Conservation (phyloP, 305 asterid genomes). For the Ajuga reptans region DNA sequence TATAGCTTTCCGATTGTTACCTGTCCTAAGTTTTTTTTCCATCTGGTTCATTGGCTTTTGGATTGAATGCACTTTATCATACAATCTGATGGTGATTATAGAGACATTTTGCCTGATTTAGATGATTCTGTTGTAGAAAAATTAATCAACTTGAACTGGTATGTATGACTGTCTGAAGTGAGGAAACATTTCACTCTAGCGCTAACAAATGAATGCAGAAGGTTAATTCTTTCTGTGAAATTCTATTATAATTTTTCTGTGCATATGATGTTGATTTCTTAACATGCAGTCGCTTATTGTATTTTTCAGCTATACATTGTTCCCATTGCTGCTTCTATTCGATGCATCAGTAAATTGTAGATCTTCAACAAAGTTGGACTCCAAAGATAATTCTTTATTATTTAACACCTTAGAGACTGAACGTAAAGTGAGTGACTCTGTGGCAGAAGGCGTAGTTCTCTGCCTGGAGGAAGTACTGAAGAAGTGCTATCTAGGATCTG, state of each 20-base stretch:
- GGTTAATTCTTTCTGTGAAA: not conserved
- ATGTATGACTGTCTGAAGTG: not conserved
- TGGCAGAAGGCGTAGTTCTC: conserved; percentile 61
- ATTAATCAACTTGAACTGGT: not conserved
- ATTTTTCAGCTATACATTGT: conserved; percentile 63
- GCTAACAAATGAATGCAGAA: not conserved
- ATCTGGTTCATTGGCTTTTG: not conserved
- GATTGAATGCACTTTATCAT: not conserved
- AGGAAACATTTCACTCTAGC: not conserved
- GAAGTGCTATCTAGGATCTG: conserved; percentile 64
- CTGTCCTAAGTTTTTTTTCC: not conserved
- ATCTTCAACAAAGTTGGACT: conserved; percentile 38
- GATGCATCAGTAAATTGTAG: conserved; percentile 73
- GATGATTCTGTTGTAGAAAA: not conserved
- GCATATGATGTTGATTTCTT: not conserved
- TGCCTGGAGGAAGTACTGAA: conserved; percentile 76
- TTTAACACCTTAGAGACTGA: conserved; percentile 25
- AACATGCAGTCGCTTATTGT: conserved; percentile 16
- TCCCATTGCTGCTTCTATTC: conserved; percentile 78
- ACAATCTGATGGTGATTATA: not conserved
- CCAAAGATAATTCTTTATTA: conserved; percentile 26
- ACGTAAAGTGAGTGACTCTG: conserved; percentile 55
- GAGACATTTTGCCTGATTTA: conserved; percentile 5
- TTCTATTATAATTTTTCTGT: not conserved
- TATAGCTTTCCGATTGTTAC: not conserved